phyloP scores from a whole-genome alignment of 2,329 filamentous ascomycete species.

The Pyrenophora seminiperda region DNA sequence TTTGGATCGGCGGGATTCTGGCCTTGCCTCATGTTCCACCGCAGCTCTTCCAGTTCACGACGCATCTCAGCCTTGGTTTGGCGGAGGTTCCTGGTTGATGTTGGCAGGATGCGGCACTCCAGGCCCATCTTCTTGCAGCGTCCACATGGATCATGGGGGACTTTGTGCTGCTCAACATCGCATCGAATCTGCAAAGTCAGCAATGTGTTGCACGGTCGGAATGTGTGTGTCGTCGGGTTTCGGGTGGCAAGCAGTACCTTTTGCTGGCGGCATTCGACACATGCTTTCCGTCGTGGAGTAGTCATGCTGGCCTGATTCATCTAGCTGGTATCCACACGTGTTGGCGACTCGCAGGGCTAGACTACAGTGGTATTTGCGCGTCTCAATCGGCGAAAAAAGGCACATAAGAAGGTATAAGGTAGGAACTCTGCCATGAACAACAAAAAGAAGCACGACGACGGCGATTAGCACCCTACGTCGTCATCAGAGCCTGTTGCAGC shows the following conservation, averaged over 20 bases:
- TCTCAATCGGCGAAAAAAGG: constrained; percentile 37
- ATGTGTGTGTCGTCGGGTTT: constrained; percentile 4
- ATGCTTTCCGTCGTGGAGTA: constrained; percentile 45
- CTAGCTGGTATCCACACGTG: constrained; percentile 29
- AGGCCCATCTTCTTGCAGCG: constrained; percentile 46
- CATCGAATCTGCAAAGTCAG: constrained; percentile 43
- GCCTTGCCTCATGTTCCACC: constrained; percentile 43
- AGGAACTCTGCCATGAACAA: constrained; percentile 25
- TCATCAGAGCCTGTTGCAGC: constrained; percentile 36
- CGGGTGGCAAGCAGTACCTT: constrained; percentile 38
- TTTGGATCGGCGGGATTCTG: constrained; percentile 32
- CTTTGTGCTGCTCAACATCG: constrained; percentile 47
- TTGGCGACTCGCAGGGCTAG: constrained; percentile 26
- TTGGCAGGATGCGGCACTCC: constrained; percentile 45
- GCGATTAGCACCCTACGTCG: constrained; percentile 39
- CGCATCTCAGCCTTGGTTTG: constrained; percentile 49
- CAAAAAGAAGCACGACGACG: constrained; percentile 23
- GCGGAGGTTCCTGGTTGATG: constrained; percentile 44
- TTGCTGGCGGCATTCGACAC: constrained; percentile 47
- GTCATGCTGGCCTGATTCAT: constrained; percentile 36
- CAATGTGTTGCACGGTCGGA: constrained; percentile 3
- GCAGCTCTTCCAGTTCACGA: constrained; percentile 43
- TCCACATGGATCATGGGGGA: constrained; percentile 44
- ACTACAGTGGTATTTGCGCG: constrained; percentile 20
- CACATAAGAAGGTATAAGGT: constrained; percentile 26